Conservation (phyloP, 768 basidiomycete genomes). For the Leccinum broughii region DNA sequence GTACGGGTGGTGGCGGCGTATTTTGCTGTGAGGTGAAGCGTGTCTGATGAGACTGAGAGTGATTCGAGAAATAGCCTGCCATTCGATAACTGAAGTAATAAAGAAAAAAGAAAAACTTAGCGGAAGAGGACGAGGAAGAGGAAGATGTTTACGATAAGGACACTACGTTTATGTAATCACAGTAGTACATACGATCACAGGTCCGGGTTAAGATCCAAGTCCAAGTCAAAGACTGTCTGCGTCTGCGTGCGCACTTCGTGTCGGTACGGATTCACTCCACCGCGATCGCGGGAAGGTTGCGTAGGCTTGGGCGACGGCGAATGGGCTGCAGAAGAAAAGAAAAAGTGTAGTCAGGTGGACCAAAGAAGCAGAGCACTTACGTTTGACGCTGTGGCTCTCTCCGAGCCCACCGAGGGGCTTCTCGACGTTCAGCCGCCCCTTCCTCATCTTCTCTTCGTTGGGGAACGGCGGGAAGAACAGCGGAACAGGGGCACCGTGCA, state of each 20-base stretch:
- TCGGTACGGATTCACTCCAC: conserved; percentile 67
- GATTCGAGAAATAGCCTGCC: conserved; percentile 83
- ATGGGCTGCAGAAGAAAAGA: conserved; percentile 45
- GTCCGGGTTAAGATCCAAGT: conserved; percentile 85
- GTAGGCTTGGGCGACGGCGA: conserved; percentile 58
- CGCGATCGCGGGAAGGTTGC: conserved; percentile 45
- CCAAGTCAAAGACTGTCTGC: conserved; percentile 71
- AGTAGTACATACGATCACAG: conserved; percentile 38
- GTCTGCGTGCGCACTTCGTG: conserved; percentile 64
- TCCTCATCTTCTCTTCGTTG: conserved; percentile 89
- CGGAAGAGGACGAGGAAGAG: not conserved
- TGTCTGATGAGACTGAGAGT: conserved; percentile 61
- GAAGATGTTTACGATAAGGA: conserved; percentile 14
- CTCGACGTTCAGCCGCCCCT: conserved; percentile 76
- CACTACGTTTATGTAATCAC: conserved; percentile 25
- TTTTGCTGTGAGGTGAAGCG: conserved; percentile 62
- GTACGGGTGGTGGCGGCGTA: conserved; percentile 1
- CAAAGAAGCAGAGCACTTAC: conserved; percentile 41
- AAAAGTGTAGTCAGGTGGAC: conserved; percentile 3
- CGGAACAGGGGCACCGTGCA: conserved; percentile 70
- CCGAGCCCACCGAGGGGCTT: conserved; percentile 76
- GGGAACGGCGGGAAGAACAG: conserved; percentile 90
- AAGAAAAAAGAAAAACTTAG: conserved; percentile 3
- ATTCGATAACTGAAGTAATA: conserved; percentile 40
- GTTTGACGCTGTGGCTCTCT: conserved; percentile 79